Percentiles rank a stretch among this genome's conserved stretches.
Evolutionary conservation across 1,284 basidiomycete genomes (phyloP).

Genomic region (Vanrija sp.): DNA sequence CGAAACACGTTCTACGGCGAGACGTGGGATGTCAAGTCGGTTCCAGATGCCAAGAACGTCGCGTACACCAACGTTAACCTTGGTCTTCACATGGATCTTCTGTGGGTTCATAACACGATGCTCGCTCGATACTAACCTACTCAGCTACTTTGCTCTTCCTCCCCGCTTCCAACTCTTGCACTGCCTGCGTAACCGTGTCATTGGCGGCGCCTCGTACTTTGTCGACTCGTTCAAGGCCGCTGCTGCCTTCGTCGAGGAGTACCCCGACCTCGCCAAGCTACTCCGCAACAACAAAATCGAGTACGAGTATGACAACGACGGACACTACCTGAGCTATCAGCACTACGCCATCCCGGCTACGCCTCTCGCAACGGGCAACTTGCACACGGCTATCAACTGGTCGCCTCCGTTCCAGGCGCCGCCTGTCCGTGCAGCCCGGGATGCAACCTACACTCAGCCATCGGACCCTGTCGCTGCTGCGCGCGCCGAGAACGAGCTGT

Average conservation of each 20-base stretch:
- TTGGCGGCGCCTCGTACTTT: slow-evolving; percentile 86
- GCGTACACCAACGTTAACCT: slow-evolving; percentile 91
- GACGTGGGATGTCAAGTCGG: slow-evolving; percentile 83
- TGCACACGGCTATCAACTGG: slow-evolving; percentile 68
- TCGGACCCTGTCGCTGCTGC: slow-evolving; percentile 8
- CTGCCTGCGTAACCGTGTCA: slow-evolving; percentile 70
- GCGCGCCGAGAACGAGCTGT: slow-evolving; percentile 54
- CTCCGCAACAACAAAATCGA: slow-evolving; percentile 63
- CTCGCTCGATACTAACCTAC: background rate
- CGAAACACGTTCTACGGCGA: slow-evolving; percentile 87
- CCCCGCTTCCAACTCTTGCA: slow-evolving; percentile 90
- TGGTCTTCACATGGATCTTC: slow-evolving; percentile 86
- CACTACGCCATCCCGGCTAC: slow-evolving; percentile 69
- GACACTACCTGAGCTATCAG: slow-evolving; percentile 72
- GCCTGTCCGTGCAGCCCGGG: slow-evolving; percentile 2
- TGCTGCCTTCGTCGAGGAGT: slow-evolving; percentile 17
- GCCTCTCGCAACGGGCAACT: slow-evolving; percentile 3
- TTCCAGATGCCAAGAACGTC: slow-evolving; percentile 72
- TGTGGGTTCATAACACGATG: slow-evolving; percentile 57
- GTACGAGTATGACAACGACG: slow-evolving; percentile 90
- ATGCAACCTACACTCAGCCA: background rate
- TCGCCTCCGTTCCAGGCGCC: slow-evolving; percentile 89
- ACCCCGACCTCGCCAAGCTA: slow-evolving; percentile 50
- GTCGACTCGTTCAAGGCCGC: slow-evolving; percentile 77
- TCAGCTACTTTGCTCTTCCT: slow-evolving; percentile 75